Conservation (phyloP, 345 rosid genomes). For the Punica granatum region DNA sequence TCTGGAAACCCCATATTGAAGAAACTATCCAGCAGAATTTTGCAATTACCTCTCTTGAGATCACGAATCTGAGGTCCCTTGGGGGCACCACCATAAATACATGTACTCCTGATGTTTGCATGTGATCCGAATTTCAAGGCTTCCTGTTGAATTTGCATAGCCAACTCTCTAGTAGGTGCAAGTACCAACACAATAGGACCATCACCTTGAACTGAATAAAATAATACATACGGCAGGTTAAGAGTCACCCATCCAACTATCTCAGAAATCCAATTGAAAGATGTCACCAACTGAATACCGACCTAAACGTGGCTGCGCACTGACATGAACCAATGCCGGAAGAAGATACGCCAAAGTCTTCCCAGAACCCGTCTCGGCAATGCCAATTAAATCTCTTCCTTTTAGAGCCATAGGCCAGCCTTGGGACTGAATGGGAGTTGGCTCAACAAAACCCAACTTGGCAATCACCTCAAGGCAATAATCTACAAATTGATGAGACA, state of each 20-base stretch:
- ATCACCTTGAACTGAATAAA: slow-evolving; percentile 58
- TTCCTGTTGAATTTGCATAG: slow-evolving; percentile 95
- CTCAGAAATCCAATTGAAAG: slow-evolving; percentile 2
- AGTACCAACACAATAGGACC: slow-evolving; percentile 77
- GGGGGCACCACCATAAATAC: slow-evolving; percentile 94
- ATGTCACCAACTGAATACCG: neutral
- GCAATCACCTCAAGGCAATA: slow-evolving; percentile 80
- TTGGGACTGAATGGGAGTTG: slow-evolving; percentile 90
- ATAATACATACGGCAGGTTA: neutral
- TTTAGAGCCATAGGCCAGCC: slow-evolving; percentile 99
- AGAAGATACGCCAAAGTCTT: slow-evolving; percentile 91
- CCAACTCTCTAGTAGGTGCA: slow-evolving; percentile 96
- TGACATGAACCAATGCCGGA: slow-evolving; percentile 88
- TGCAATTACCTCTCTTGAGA: slow-evolving; percentile 69
- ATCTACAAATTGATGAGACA: slow-evolving; percentile 29
- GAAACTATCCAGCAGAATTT: slow-evolving; percentile 7
- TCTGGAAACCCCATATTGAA: neutral
- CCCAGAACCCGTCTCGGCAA: slow-evolving; percentile 98
- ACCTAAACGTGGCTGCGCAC: slow-evolving; percentile 91
- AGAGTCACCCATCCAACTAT: slow-evolving; percentile 1
- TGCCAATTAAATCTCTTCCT: slow-evolving; percentile 89
- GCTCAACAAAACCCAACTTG: slow-evolving; percentile 83
- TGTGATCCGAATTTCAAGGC: slow-evolving; percentile 58
- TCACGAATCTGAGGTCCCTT: slow-evolving; percentile 98
- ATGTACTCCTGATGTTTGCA: slow-evolving; percentile 72